A percentile compares a stretch with the other conserved stretches of the same genome.
These are phyloP conservation scores for Plenodomus biglobosus DNA, from an alignment of 2,329 filamentous ascomycete species.

Conservation along the genomic window DNA sequence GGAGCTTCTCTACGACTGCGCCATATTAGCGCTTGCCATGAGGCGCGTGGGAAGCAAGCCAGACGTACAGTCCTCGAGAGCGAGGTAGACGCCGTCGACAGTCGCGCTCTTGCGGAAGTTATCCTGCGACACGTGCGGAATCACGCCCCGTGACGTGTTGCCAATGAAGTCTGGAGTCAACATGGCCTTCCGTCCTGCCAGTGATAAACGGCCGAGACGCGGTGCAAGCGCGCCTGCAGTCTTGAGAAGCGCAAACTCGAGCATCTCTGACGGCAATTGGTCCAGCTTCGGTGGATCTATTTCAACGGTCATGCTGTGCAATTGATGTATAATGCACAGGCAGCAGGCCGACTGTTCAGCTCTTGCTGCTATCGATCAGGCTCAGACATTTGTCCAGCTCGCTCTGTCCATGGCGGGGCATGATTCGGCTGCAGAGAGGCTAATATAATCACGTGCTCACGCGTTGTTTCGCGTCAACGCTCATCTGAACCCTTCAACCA, in stretches of 20 bases:
- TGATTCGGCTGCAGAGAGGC: too few relatives aligned
- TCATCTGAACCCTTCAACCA: too few relatives aligned
- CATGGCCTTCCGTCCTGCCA: constrained; percentile 66
- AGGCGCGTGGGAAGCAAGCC: background rate
- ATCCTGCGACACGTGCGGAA: constrained; percentile 90
- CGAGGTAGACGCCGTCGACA: constrained; percentile 73
- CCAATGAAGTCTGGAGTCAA: constrained; percentile 82
- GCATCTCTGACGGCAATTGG: constrained; percentile 46
- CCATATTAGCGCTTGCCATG: constrained; percentile 40
- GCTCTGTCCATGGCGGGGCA: too few relatives aligned
- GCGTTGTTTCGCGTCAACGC: too few relatives aligned
- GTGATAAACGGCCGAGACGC: constrained; percentile 66
- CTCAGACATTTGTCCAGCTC: too few relatives aligned
- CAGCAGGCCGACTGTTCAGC: too few relatives aligned
- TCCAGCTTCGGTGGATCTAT: constrained; percentile 10
- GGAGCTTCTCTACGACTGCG: constrained; percentile 64
- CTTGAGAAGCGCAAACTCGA: constrained; percentile 49
- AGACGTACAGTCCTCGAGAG: constrained; percentile 85
- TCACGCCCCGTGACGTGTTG: constrained; percentile 76
- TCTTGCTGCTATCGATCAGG: background rate
- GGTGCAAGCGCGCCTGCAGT: constrained; percentile 50
- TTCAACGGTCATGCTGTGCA: background rate
- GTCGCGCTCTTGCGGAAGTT: constrained; percentile 66
- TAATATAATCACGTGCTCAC: too few relatives aligned
- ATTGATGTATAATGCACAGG: background rate